These are phyloP conservation scores for Pythium folliculosum DNA, from an alignment of 352 stramenopile genomes.

Conservation along the genomic window DNA sequence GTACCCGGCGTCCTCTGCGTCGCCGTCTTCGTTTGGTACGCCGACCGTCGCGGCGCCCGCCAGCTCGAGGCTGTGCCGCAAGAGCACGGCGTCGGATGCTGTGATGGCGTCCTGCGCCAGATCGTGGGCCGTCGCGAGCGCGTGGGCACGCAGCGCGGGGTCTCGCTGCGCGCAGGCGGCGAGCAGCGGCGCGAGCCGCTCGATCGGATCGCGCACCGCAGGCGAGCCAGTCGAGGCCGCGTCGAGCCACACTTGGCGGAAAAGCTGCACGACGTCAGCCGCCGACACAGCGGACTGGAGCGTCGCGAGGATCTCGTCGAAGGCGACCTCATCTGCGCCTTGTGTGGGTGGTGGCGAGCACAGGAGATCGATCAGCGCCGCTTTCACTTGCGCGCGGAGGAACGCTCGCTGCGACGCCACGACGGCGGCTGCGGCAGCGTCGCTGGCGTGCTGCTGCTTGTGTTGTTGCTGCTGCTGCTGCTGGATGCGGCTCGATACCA, in stretches of 20 bases:
- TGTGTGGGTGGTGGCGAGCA: background rate
- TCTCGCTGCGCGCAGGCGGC: constrained; percentile 15
- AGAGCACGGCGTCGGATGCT: constrained; percentile 15
- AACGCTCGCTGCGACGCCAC: background rate
- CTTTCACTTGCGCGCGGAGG: constrained; percentile 2
- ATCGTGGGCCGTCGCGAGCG: constrained; percentile 39
- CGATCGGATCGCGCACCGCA: constrained; percentile 3
- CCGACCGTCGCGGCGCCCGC: constrained; percentile 19
- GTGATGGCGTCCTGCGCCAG: constrained; percentile 32
- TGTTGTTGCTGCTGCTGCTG: background rate
- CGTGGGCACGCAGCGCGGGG: constrained; percentile 18
- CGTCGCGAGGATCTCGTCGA: constrained; percentile 21
- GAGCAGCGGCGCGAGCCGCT: constrained; percentile 20
- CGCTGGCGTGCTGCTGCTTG: background rate
- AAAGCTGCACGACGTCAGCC: constrained; percentile 12
- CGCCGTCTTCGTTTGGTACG: background rate
- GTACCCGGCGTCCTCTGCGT: constrained; percentile 22
- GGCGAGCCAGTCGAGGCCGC: background rate
- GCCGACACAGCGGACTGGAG: constrained; percentile 25
- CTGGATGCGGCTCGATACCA: background rate
- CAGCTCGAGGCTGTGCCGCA: constrained; percentile 37
- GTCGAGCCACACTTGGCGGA: constrained; percentile 18
- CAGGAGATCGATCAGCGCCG: background rate
- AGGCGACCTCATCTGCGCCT: background rate
- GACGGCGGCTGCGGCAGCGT: background rate